A percentile compares a stretch with the other conserved stretches of the same genome.
Evolutionary conservation across 1,284 basidiomycete species (phyloP).

Genomic region (Leucocoprinus gongylophorus): DNA sequence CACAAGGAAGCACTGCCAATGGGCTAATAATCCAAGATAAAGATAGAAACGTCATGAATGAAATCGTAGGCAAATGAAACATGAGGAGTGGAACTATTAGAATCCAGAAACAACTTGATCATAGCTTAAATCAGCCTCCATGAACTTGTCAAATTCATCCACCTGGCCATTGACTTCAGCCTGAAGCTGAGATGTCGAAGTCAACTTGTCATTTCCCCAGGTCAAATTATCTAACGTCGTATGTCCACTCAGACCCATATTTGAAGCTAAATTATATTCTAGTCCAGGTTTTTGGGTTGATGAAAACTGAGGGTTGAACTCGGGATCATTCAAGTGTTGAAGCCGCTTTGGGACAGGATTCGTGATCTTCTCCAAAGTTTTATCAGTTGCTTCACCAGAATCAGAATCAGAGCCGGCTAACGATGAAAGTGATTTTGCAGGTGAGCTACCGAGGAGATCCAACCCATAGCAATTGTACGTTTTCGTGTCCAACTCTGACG

Average conservation of each 20-base stretch:
- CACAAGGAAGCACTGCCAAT: background rate
- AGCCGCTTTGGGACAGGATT: background rate
- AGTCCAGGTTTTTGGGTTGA: constrained; percentile 23
- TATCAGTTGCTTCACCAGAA: constrained; percentile 15
- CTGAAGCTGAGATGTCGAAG: constrained; percentile 27
- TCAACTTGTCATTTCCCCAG: constrained; percentile 17
- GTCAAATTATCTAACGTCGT: background rate
- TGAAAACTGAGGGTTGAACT: constrained; percentile 26
- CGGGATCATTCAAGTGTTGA: constrained; percentile 1
- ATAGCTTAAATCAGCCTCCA: constrained; percentile 28
- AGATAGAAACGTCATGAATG: background rate
- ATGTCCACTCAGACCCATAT: background rate
- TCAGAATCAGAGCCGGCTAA: constrained; percentile 24
- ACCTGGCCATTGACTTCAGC: constrained; percentile 26
- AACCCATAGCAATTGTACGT: constrained; percentile 11
- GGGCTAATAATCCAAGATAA: background rate
- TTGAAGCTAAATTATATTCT: background rate
- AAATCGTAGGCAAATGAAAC: no score
- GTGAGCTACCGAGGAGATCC: constrained; percentile 12
- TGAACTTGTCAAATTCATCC: constrained; percentile 25
- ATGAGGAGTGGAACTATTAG: background rate
- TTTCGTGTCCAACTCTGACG: background rate
- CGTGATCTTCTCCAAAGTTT: background rate
- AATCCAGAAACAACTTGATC: constrained; percentile 18
- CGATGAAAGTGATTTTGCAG: constrained; percentile 25